phyloP scores from a whole-genome alignment of 2,329 filamentous ascomycete species.

The Penicillium aurantiogriseum region DNA sequence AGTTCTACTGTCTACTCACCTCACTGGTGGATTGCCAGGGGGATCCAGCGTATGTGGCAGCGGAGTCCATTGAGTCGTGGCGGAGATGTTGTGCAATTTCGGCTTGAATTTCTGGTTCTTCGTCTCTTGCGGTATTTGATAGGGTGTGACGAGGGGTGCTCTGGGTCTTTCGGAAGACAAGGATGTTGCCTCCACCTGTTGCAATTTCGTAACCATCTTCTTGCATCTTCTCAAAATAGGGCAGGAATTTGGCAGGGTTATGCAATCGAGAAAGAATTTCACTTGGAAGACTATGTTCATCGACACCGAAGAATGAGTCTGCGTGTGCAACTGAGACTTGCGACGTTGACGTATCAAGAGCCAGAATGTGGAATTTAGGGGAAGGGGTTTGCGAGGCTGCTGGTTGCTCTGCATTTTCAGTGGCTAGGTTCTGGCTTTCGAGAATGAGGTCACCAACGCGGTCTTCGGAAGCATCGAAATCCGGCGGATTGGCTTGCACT shows the following conservation, averaged over 20 bases:
- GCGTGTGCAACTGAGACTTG: slow-evolving; percentile 34
- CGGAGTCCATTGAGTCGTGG: slow-evolving; percentile 11
- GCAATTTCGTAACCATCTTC: slow-evolving; percentile 44
- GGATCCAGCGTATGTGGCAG: background rate
- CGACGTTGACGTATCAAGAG: slow-evolving; percentile 36
- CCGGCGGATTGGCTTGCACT: background rate
- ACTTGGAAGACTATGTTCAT: slow-evolving; percentile 27
- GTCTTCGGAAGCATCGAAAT: slow-evolving; percentile 9
- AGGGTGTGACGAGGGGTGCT: background rate
- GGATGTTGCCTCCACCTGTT: slow-evolving; percentile 42
- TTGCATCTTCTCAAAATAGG: slow-evolving; percentile 40
- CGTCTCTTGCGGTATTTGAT: background rate
- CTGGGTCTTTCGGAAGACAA: slow-evolving; percentile 36
- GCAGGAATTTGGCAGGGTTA: slow-evolving; percentile 43
- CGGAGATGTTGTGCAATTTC: slow-evolving; percentile 11
- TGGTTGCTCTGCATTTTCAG: background rate
- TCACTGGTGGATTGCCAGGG: slow-evolving; percentile 14
- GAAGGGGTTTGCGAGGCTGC: background rate
- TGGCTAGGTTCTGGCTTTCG: background rate
- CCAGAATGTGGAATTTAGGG: slow-evolving; percentile 36
- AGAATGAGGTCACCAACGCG: slow-evolving; percentile 10
- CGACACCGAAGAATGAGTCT: slow-evolving; percentile 31
- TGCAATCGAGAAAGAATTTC: slow-evolving; percentile 40
- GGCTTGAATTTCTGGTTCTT: slow-evolving; percentile 6
- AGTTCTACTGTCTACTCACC: slow-evolving; percentile 26